Conservation (phyloP, 1,284 basidiomycete genomes). For the Lignosus rhinocerotis region DNA sequence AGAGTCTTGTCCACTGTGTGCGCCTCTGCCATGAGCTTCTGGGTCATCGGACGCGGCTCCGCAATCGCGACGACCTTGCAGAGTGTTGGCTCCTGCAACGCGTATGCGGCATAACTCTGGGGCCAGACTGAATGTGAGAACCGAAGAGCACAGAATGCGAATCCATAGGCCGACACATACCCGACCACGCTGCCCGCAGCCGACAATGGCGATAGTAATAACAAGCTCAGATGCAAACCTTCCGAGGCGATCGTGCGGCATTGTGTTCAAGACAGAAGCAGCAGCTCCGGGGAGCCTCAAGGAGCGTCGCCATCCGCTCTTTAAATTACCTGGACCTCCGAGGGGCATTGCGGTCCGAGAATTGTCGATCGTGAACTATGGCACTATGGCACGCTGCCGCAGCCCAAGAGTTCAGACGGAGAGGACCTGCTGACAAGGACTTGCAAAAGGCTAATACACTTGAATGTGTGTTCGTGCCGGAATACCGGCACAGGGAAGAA, state of each 20-base stretch:
- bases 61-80: conserved; percentile 83
- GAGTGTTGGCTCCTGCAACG: conserved; percentile 54
- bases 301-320: conserved; percentile 25
- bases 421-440: not conserved
- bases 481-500: conserved; percentile 8
- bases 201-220: conserved; percentile 58
- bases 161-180: conserved; percentile 37
- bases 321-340: conserved; percentile 9
- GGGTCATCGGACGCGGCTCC: conserved; percentile 74
- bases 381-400: not conserved
- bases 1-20: conserved; percentile 65
- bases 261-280: conserved; percentile 15
- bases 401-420: too few relatives aligned
- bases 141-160: not conserved
- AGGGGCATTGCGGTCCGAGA: conserved; percentile 22
- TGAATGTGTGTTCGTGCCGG: not conserved
- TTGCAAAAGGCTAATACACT: not conserved
- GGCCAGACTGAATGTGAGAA: not conserved
- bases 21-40: conserved; percentile 50
- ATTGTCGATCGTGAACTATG: not conserved
- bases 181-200: conserved; percentile 80
- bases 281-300: conserved; percentile 12
- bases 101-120: conserved; percentile 70
- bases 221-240: conserved; percentile 34
- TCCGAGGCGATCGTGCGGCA: conserved; percentile 29